phyloP scores from a whole-genome alignment of 768 basidiomycete species.

The Russula dissimulans region DNA sequence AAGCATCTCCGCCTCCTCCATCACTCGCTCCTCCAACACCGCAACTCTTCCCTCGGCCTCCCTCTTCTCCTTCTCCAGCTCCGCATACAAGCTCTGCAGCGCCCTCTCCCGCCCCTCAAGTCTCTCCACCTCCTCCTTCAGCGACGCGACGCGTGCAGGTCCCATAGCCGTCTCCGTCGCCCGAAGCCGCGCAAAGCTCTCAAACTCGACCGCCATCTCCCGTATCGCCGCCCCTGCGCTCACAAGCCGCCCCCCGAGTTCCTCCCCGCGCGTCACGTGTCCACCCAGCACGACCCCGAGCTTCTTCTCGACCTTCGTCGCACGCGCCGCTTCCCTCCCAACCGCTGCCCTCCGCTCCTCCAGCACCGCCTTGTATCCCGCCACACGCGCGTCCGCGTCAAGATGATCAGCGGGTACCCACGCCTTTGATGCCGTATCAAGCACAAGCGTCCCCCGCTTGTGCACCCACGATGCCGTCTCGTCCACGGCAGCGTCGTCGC shows the following conservation, averaged over 20 bases:
- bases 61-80: slow-evolving; percentile 61
- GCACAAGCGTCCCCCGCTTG: slow-evolving; percentile 52
- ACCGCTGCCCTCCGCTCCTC: slow-evolving; percentile 59
- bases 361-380: slow-evolving; percentile 56
- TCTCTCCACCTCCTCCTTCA: slow-evolving; percentile 80
- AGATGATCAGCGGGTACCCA: slow-evolving; percentile 65
- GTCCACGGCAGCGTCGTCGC: slow-evolving; percentile 50
- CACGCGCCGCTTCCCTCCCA: slow-evolving; percentile 71
- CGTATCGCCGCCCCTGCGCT: slow-evolving; percentile 67
- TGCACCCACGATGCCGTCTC: slow-evolving; percentile 64
- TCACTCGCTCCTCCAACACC: slow-evolving; percentile 74
- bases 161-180: slow-evolving; percentile 66
- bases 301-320: slow-evolving; percentile 85
- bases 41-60: slow-evolving; percentile 51
- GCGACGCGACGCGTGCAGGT: slow-evolving; percentile 64
- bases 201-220: slow-evolving; percentile 56
- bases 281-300: slow-evolving; percentile 82
- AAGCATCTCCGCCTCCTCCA: slow-evolving; percentile 73
- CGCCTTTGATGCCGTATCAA: slow-evolving; percentile 40
- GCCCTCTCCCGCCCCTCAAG: slow-evolving; percentile 68
- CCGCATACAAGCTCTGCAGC: slow-evolving; percentile 79
- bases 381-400: slow-evolving; percentile 47
- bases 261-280: slow-evolving; percentile 68
- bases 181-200: slow-evolving; percentile 69
- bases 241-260: slow-evolving; percentile 51